Percentiles rank a stretch among this genome's conserved stretches.
These are phyloP conservation scores for Esteya vermicola DNA, from an alignment of 2,329 filamentous ascomycete genomes.

Conservation along the genomic window DNA sequence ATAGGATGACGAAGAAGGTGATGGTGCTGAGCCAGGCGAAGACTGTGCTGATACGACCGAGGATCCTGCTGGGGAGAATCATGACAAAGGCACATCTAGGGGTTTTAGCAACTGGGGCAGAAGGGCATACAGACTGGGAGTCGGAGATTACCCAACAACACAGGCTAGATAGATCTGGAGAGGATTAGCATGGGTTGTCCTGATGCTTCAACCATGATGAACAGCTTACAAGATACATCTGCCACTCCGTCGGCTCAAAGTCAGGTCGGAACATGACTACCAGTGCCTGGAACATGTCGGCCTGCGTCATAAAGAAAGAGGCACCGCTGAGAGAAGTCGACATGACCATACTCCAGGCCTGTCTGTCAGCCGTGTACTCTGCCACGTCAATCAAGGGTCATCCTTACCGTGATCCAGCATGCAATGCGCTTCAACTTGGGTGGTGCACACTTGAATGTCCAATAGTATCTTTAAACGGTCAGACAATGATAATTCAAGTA, in stretches of 20 bases:
- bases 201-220: too few relatives aligned
- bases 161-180: slow-evolving; percentile 3
- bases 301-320: slow-evolving; percentile 5
- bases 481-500: neutral
- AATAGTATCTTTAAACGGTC: slow-evolving; percentile 1
- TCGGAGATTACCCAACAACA: neutral
- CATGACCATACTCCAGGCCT: slow-evolving; percentile 5
- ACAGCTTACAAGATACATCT: slow-evolving; percentile 1
- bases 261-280: slow-evolving; percentile 4
- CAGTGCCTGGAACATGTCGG: slow-evolving; percentile 4
- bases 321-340: slow-evolving; percentile 3
- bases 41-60: slow-evolving; percentile 3
- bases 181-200: neutral
- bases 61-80: slow-evolving; percentile 3
- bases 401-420: slow-evolving; percentile 4
- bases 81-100: slow-evolving; percentile 1
- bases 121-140: neutral
- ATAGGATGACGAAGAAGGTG: slow-evolving; percentile 1
- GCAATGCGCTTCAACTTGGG: neutral
- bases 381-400: neutral
- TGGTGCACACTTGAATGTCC: slow-evolving; percentile 3
- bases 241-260: neutral
- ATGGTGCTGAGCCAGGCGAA: slow-evolving; percentile 3
- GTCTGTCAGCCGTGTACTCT: neutral
- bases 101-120: too few relatives aligned